These are phyloP conservation scores for Melanopsichium pennsylvanicum DNA, from an alignment of 1,284 basidiomycete species.

Conservation along the genomic window DNA sequence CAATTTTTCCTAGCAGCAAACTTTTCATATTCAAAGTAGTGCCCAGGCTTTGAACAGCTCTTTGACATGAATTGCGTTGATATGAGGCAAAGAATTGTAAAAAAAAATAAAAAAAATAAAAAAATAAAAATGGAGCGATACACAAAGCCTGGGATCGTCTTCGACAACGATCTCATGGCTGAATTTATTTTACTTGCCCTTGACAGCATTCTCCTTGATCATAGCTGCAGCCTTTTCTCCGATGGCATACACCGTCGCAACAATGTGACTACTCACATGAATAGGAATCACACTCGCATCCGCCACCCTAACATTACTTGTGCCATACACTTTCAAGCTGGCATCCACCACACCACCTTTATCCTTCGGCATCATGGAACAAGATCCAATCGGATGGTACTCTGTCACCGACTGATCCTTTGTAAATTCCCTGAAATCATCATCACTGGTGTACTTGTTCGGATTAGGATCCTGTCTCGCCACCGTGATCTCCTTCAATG, in stretches of 20 bases:
- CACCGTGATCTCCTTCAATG: slow-evolving; percentile 40
- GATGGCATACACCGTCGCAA: slow-evolving; percentile 42
- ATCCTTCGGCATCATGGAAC: slow-evolving; percentile 74
- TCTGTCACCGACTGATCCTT: slow-evolving; percentile 51
- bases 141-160: too few relatives aligned
- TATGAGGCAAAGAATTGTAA: too few relatives aligned
- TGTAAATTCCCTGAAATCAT: slow-evolving; percentile 40
- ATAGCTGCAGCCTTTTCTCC: slow-evolving; percentile 48
- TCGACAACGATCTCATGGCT: too few relatives aligned
- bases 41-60: background rate
- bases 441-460: slow-evolving; percentile 29
- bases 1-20: too few relatives aligned
- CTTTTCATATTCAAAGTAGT: too few relatives aligned
- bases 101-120: background rate
- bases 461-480: slow-evolving; percentile 42
- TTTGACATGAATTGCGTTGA: too few relatives aligned
- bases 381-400: slow-evolving; percentile 71
- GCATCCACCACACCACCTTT: slow-evolving; percentile 75
- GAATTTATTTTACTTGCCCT: slow-evolving; percentile 3
- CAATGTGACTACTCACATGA: slow-evolving; percentile 44
- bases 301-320: slow-evolving; percentile 71
- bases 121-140: background rate
- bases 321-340: slow-evolving; percentile 74
- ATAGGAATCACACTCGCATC: slow-evolving; percentile 62
- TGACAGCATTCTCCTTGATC: slow-evolving; percentile 33